These are phyloP conservation scores for Trichosporon sp. DNA, from an alignment of 1,284 basidiomycete genomes.

Conservation along the genomic window DNA sequence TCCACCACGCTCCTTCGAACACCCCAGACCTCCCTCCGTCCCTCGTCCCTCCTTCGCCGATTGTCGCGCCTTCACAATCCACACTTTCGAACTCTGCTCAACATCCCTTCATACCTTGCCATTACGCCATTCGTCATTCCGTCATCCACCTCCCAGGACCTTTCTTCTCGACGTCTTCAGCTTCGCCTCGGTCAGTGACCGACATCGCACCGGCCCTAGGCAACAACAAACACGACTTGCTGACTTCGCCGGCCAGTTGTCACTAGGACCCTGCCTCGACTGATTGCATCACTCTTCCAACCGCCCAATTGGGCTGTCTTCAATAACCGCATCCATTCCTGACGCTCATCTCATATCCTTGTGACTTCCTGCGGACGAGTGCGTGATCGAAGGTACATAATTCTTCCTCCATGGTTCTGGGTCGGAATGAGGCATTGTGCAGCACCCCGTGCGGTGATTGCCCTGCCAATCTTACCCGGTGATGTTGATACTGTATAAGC, in stretches of 20 bases:
- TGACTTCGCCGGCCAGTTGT: not conserved
- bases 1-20: conserved; percentile 7
- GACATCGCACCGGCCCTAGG: not conserved
- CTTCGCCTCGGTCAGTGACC: not conserved
- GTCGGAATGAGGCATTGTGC: not conserved
- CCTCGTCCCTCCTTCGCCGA: not conserved
- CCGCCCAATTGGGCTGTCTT: not conserved
- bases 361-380: not conserved
- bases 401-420: not conserved
- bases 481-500: conserved; percentile 10
- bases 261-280: not conserved
- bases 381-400: conserved; percentile 2
- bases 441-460: not conserved
- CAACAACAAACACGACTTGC: conserved; percentile 1
- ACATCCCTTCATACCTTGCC: not conserved
- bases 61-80: conserved; percentile 8
- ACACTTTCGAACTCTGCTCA: not conserved
- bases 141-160: not conserved
- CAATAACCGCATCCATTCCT: not conserved
- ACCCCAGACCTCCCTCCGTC: not conserved
- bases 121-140: conserved; percentile 4
- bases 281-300: not conserved
- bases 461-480: not conserved
- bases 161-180: not conserved
- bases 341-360: not conserved